Evolutionary conservation across 2,329 filamentous ascomycete species (phyloP).

Genomic region (Aspergillus calidoustus): DNA sequence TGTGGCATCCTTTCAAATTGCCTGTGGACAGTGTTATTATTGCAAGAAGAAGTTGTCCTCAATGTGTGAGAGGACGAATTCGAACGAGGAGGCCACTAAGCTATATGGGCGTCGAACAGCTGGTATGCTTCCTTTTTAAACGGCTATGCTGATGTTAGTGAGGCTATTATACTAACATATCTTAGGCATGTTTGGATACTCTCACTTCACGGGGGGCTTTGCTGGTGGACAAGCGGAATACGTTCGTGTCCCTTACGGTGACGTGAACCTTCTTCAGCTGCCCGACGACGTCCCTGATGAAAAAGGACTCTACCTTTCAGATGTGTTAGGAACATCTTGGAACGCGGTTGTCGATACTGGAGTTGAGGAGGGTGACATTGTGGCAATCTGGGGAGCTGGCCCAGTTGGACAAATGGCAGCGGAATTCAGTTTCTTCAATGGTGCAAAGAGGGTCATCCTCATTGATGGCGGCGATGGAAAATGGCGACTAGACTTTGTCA

Average conservation of each 20-base stretch:
- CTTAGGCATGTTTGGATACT: constrained; percentile 69
- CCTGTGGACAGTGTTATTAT: constrained; percentile 69
- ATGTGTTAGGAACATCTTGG: no score
- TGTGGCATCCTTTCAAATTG: constrained; percentile 86
- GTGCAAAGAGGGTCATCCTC: constrained; percentile 75
- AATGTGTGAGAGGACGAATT: constrained; percentile 78
- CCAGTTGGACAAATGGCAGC: constrained; percentile 82
- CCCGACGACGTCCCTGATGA: no score
- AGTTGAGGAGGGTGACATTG: constrained; percentile 68
- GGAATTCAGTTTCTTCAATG: constrained; percentile 69
- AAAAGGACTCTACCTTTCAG: no score
- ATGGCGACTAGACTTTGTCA: no score
- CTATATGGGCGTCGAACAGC: no score
- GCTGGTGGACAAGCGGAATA: constrained; percentile 88
- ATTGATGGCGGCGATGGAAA: constrained; percentile 61
- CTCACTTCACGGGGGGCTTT: constrained; percentile 79
- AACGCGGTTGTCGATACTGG: no score
- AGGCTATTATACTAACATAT: constrained; percentile 52
- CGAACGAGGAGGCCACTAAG: constrained; percentile 27
- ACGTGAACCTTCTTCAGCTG: constrained; percentile 62
- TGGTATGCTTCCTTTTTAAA: no score
- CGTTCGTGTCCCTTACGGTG: constrained; percentile 77
- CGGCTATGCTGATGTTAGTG: no score
- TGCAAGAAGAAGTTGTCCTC: constrained; percentile 79
- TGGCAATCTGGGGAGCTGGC: constrained; percentile 85